A percentile compares a stretch with the other conserved stretches of the same genome.
These are phyloP conservation scores for Phytopythium mirpurense DNA, from an alignment of 352 stramenopile species.

Conservation along the genomic window DNA sequence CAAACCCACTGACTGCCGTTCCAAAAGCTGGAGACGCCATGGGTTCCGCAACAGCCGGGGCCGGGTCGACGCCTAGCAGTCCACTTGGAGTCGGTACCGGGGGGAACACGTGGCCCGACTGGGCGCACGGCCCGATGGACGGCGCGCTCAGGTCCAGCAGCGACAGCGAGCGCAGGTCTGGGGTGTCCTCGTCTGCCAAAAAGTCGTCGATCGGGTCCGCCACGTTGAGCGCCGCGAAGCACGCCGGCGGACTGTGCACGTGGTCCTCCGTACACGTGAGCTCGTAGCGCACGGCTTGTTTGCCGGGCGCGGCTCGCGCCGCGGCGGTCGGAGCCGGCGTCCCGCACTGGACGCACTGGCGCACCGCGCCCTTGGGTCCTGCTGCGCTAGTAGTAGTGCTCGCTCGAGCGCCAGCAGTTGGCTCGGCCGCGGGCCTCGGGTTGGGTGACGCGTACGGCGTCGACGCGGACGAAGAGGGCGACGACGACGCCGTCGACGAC, in stretches of 20 bases:
- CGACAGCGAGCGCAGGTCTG: constrained; percentile 23
- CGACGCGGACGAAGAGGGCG: constrained; percentile 10
- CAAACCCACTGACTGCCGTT: too few species aligned
- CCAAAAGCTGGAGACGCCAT: too few species aligned
- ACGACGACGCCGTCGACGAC: constrained; percentile 10
- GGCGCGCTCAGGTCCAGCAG: constrained; percentile 14
- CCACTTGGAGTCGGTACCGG: background rate
- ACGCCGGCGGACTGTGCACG: constrained; percentile 46
- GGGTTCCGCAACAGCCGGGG: too few species aligned
- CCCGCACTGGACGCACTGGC: constrained; percentile 9
- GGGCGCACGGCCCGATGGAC: background rate
- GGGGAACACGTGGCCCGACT: background rate
- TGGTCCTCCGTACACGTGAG: constrained; percentile 56
- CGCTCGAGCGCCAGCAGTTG: background rate
- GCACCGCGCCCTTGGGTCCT: background rate
- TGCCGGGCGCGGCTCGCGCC: constrained; percentile 4
- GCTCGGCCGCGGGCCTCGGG: constrained; percentile 2
- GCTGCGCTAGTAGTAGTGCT: too few species aligned
- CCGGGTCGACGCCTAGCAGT: background rate
- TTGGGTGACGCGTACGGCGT: constrained; percentile 3
- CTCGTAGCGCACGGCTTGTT: constrained; percentile 30
- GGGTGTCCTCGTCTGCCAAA: constrained; percentile 22
- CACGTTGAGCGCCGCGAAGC: constrained; percentile 32
- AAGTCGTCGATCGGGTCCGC: constrained; percentile 37
- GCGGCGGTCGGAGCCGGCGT: constrained; percentile 7